Percentiles rank a stretch among this genome's conserved stretches.
These are phyloP conservation scores for Pistacia atlantica DNA, from an alignment of 345 rosid genomes.

Conservation along the genomic window DNA sequence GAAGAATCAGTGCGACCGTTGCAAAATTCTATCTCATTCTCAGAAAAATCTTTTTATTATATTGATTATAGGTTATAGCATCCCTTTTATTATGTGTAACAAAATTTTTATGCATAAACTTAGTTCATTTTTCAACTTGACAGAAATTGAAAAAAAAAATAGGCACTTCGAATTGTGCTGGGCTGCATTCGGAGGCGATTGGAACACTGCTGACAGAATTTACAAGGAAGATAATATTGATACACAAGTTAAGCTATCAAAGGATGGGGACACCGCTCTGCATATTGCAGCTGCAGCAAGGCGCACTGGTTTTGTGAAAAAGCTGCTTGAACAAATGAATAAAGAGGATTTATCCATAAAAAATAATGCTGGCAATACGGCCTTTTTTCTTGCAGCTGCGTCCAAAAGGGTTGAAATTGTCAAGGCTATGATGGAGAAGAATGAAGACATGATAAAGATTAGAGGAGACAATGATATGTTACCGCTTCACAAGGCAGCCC, in stretches of 20 bases:
- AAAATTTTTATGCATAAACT: neutral
- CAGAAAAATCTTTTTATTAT: too few species aligned
- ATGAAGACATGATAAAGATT: neutral
- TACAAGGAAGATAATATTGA: neutral
- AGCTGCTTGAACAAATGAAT: conserved; percentile 7
- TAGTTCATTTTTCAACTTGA: neutral
- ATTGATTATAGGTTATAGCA: too few species aligned
- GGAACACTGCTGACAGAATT: neutral
- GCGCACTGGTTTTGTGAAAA: conserved; percentile 9
- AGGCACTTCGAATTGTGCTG: neutral
- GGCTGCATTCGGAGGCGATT: conserved; percentile 22
- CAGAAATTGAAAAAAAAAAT: neutral
- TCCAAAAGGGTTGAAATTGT: neutral
- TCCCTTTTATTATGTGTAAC: too few species aligned
- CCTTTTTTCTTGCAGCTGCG: neutral
- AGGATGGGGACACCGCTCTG: conserved; percentile 19
- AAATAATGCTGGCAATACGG: too few species aligned
- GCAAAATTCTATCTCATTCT: too few species aligned
- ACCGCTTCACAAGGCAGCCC: conserved; percentile 18
- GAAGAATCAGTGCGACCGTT: too few species aligned
- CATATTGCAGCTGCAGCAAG: conserved; percentile 24
- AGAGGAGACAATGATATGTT: neutral
- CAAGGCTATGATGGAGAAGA: neutral
- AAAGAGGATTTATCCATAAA: too few species aligned
- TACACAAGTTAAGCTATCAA: neutral